Conservation (phyloP, 1,284 basidiomycete species). For the Omphalotus olearius region DNA sequence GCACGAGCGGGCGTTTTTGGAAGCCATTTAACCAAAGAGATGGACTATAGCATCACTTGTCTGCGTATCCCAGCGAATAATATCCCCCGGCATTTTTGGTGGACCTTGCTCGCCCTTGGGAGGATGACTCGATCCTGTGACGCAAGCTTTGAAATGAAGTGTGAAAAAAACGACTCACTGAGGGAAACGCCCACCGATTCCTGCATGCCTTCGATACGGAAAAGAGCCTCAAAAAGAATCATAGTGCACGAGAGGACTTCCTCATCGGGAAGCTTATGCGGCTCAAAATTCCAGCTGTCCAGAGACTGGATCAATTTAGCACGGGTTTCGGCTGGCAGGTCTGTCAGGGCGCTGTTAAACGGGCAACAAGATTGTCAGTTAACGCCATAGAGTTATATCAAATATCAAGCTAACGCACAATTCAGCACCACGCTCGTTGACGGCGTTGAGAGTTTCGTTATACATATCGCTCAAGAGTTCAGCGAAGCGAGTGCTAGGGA, state of each 20-base stretch:
- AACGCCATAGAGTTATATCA: slow-evolving; percentile 1
- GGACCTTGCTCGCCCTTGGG: too few relatives aligned
- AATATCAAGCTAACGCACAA: slow-evolving; percentile 29
- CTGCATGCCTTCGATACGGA: slow-evolving; percentile 71
- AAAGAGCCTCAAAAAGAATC: slow-evolving; percentile 73
- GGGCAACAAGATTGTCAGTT: not conserved
- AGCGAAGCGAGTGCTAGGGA: slow-evolving; percentile 49
- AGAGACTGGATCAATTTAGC: slow-evolving; percentile 60
- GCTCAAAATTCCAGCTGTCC: slow-evolving; percentile 84
- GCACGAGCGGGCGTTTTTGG: not conserved
- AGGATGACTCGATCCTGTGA: too few relatives aligned
- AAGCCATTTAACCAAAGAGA: not conserved
- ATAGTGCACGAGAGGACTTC: slow-evolving; percentile 80
- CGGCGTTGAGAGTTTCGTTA: slow-evolving; percentile 68
- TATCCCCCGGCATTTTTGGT: too few relatives aligned
- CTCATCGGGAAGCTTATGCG: slow-evolving; percentile 73
- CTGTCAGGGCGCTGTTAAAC: slow-evolving; percentile 25
- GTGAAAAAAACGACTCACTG: slow-evolving; percentile 44
- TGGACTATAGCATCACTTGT: too few relatives aligned
- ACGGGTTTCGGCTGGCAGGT: slow-evolving; percentile 36
- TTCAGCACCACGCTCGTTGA: slow-evolving; percentile 53
- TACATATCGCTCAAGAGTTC: slow-evolving; percentile 83
- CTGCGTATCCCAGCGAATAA: too few relatives aligned
- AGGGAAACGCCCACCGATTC: slow-evolving; percentile 61
- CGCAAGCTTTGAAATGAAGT: not conserved